Evolutionary conservation across 352 stramenopile species (phyloP), one percentile per base, ranked within the genome.

Genomic region (Phytophthora palmivora): DNA sequence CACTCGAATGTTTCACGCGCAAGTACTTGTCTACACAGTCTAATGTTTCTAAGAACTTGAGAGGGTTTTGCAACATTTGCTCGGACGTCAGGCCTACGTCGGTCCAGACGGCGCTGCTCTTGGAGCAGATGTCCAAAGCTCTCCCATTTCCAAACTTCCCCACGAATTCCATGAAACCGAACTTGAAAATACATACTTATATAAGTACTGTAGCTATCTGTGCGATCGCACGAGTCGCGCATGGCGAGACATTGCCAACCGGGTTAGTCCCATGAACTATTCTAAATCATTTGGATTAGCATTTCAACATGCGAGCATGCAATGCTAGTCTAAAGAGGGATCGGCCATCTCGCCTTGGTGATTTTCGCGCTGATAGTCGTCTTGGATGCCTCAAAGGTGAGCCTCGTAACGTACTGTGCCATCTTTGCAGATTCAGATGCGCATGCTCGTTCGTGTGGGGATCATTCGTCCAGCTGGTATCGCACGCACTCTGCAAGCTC

Each of bases 401-500:
- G 57, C 36, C 36, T 52, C 50, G 39, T 56, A 55, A 39, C 45
- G 24, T 26, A 24, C 41, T 36, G 39, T 39, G 58, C 28, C 32
- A 58, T 49, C 45, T 37, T 28, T 22, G 45, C 37, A 57, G 21
- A 22, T 58, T 63, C 44, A 53, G 49, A 14, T 10, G 28, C 11
- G 37, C 33, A 21, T 49, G 16, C 24, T 26, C 21, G 22, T 36
- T n/a, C n/a, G n/a, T n/a, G n/a, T n/a, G n/a, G n/a, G n/a, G n/a
- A 9, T 46, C n/a, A 26, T 3, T 30, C 22, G 16, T 14, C 51
- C 64, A 65, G 58, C 58, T 74, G 65, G 53, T 48, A 48, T 19
- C 37, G 53, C 65, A 74, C 59, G 65, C 51, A 70, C 43, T 54
- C 46, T 57, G 53, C 57, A 45, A 56, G 49, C 52, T 41, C 54